Evolutionary conservation across 164 flowering plant species (phyloP).

Genomic region (Piper betle): DNA sequence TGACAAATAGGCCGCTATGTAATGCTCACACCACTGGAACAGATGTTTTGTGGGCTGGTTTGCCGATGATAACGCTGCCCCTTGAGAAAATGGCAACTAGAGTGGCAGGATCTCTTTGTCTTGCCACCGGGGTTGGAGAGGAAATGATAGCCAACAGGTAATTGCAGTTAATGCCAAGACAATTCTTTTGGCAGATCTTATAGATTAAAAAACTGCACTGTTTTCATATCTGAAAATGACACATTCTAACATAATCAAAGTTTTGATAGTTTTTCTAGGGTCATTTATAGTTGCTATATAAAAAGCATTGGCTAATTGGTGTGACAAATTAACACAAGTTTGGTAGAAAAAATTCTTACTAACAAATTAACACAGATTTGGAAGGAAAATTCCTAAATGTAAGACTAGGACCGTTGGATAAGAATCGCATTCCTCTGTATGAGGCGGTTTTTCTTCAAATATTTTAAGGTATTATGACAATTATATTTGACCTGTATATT

Average conservation of each 20-base stretch:
- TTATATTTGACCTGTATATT: neutral
- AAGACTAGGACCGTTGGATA: too few species aligned
- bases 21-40: slow-evolving; percentile 99
- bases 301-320: too few species aligned
- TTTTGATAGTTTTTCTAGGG: too few species aligned
- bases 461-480: too few species aligned
- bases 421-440: too few species aligned
- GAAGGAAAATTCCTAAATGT: too few species aligned
- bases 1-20: slow-evolving; percentile 66
- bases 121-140: slow-evolving; percentile 88
- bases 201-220: neutral
- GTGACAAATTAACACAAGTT: too few species aligned
- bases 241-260: too few species aligned
- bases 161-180: neutral
- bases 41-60: slow-evolving; percentile 95
- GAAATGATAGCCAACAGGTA: slow-evolving; percentile 96
- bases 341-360: too few species aligned
- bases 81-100: slow-evolving; percentile 98
- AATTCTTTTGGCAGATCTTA: neutral
- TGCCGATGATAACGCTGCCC: slow-evolving; percentile 91
- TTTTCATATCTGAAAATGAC: neutral
- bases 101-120: slow-evolving; percentile 93
- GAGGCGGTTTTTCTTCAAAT: too few species aligned
- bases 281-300: too few species aligned
- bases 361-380: too few species aligned